Evolutionary conservation across 208 protist species (phyloP).

Genomic region (Acanthamoeba healyi): DNA sequence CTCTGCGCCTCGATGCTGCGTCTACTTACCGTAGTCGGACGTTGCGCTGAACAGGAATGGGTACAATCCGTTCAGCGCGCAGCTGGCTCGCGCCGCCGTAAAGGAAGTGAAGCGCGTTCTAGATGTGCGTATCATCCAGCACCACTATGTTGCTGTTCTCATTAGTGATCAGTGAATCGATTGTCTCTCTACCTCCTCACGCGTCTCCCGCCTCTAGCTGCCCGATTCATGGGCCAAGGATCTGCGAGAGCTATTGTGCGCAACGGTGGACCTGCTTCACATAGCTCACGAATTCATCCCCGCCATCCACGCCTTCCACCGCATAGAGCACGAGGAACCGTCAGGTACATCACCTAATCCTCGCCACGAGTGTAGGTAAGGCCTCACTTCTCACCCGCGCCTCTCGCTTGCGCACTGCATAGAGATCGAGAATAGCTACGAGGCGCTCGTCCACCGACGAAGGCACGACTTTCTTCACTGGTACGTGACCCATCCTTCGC

Average conservation of each 20-base stretch:
- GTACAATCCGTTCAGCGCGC: neutral
- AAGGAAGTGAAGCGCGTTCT: neutral
- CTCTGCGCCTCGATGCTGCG: neutral
- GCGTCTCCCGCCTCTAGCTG: neutral
- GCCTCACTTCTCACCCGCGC: neutral
- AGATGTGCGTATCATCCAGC: neutral
- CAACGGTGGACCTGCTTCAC: neutral
- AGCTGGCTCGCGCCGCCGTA: neutral
- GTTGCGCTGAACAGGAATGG: neutral
- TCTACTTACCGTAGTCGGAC: neutral
- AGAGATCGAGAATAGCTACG: neutral
- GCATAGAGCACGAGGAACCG: neutral
- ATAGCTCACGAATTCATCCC: conserved; percentile 52
- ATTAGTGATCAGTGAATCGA: too few species aligned
- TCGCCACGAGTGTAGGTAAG: too few species aligned
- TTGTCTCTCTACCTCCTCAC: too few species aligned
- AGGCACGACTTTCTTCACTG: conserved; percentile 28
- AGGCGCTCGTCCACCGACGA: neutral
- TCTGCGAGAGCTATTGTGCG: neutral
- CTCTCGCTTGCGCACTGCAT: neutral
- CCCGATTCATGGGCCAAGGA: neutral
- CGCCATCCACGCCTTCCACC: conserved; percentile 14
- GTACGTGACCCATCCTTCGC: neutral
- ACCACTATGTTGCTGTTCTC: too few species aligned
- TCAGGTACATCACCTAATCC: neutral